A percentile compares a stretch with the other conserved stretches of the same genome.
These are phyloP conservation scores for Claviceps digitariae DNA, from an alignment of 2,329 filamentous ascomycete species.

Conservation along the genomic window DNA sequence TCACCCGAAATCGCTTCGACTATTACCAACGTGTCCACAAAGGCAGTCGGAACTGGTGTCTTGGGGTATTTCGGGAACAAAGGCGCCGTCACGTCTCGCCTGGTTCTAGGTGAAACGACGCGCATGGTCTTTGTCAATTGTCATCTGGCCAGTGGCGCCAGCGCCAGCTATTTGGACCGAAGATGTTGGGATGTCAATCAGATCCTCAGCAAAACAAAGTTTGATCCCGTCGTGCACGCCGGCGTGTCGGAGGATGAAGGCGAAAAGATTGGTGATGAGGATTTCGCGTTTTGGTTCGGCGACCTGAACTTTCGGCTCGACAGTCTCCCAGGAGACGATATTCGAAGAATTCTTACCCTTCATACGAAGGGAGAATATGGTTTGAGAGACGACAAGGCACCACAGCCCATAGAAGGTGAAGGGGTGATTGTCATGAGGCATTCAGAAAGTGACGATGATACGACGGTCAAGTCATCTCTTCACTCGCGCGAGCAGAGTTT, in stretches of 20 bases:
- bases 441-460: slow-evolving; percentile 34
- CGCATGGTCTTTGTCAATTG: slow-evolving; percentile 81
- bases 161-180: slow-evolving; percentile 63
- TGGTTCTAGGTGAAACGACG: slow-evolving; percentile 83
- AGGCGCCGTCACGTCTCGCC: slow-evolving; percentile 67
- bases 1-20: slow-evolving; percentile 61
- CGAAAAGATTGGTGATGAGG: slow-evolving; percentile 71
- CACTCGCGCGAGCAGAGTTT: slow-evolving; percentile 23
- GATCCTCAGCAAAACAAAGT: slow-evolving; percentile 61
- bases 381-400: slow-evolving; percentile 27
- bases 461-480: slow-evolving; percentile 21
- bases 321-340: slow-evolving; percentile 78
- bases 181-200: slow-evolving; percentile 84
- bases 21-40: slow-evolving; percentile 70
- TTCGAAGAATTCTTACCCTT: slow-evolving; percentile 67
- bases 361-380: slow-evolving; percentile 72
- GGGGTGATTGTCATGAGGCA: slow-evolving; percentile 33
- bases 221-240: slow-evolving; percentile 55
- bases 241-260: slow-evolving; percentile 53
- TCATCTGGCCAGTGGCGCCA: slow-evolving; percentile 78
- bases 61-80: slow-evolving; percentile 96
- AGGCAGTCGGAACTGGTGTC: slow-evolving; percentile 74
- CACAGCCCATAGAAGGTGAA: slow-evolving; percentile 29
- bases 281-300: slow-evolving; percentile 92
- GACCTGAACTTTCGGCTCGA: slow-evolving; percentile 92